Conservation (phyloP, 73 alveolate species). For the Paramecium octaurelia region DNA sequence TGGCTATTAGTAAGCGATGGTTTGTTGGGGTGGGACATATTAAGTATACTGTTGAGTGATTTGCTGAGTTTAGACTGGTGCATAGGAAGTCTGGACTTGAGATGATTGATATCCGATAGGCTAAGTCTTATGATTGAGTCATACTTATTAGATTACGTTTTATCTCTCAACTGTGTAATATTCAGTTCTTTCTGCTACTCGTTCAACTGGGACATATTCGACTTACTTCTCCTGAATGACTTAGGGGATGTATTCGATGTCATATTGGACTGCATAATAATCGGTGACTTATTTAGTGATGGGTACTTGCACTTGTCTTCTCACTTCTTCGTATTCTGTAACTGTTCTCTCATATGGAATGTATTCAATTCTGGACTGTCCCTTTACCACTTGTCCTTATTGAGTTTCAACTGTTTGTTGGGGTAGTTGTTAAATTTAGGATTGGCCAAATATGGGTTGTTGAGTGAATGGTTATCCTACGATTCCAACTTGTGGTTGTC, state of each 20-base stretch:
- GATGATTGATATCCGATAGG: neutral
- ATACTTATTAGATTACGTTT: slow-evolving; percentile 20
- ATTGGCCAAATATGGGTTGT: neutral
- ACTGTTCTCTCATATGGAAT: slow-evolving; percentile 61
- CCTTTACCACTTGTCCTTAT: slow-evolving; percentile 25
- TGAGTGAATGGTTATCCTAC: neutral
- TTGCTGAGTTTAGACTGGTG: neutral
- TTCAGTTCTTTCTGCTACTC: slow-evolving; percentile 62
- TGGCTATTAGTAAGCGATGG: neutral
- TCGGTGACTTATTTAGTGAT: slow-evolving; percentile 50
- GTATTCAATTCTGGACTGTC: slow-evolving; percentile 62
- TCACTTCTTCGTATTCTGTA: slow-evolving; percentile 58
- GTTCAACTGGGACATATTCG: slow-evolving; percentile 58
- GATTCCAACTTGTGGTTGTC: neutral
- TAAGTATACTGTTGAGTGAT: neutral
- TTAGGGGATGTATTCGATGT: slow-evolving; percentile 58
- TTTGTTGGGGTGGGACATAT: neutral
- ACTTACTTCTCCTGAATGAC: slow-evolving; percentile 44
- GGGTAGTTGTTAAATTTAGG: neutral
- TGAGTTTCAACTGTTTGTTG: neutral
- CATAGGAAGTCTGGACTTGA: neutral
- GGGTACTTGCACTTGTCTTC: slow-evolving; percentile 60
- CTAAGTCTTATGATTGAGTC: neutral
- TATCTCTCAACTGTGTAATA: slow-evolving; percentile 52
- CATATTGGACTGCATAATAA: slow-evolving; percentile 59